These are phyloP conservation scores for Cladorrhinum samala DNA, from an alignment of 495 filamentous ascomycete genomes.

Conservation along the genomic window DNA sequence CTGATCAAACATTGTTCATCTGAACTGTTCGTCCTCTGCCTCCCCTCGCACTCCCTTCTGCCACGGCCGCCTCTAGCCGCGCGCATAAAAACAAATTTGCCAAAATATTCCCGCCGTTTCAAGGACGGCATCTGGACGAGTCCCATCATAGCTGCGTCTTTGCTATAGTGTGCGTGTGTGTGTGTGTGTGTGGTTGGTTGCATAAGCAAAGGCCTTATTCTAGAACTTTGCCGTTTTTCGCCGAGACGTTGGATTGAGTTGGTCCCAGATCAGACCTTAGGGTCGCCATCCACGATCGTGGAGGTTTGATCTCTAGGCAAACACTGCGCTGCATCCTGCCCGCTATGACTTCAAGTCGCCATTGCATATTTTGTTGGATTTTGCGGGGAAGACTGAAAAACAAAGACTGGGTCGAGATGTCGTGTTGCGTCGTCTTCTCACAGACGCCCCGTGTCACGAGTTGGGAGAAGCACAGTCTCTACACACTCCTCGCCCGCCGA, in stretches of 20 bases:
- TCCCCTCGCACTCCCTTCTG: background rate
- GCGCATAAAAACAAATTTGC: constrained; percentile 16
- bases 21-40: constrained; percentile 11
- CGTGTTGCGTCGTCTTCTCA: constrained; percentile 5
- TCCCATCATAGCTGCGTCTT: too few relatives aligned
- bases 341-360: constrained; percentile 20
- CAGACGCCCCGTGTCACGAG: constrained; percentile 9
- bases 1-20: constrained; percentile 28
- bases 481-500: background rate
- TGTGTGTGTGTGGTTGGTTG: background rate
- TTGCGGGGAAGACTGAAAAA: constrained; percentile 14
- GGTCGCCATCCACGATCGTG: background rate
- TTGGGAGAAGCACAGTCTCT: constrained; percentile 2
- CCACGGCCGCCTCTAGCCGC: background rate
- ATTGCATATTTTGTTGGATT: constrained; percentile 9
- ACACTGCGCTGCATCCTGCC: constrained; percentile 17
- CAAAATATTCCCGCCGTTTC: constrained; percentile 22
- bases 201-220: constrained; percentile 19
- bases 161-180: background rate
- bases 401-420: background rate
- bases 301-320: constrained; percentile 3
- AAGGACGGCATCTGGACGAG: constrained; percentile 12
- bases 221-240: constrained; percentile 21
- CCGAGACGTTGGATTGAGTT: background rate
- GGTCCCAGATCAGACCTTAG: background rate